Conservation (phyloP, 1,284 basidiomycete genomes). For the Violaceomyces palustris region DNA sequence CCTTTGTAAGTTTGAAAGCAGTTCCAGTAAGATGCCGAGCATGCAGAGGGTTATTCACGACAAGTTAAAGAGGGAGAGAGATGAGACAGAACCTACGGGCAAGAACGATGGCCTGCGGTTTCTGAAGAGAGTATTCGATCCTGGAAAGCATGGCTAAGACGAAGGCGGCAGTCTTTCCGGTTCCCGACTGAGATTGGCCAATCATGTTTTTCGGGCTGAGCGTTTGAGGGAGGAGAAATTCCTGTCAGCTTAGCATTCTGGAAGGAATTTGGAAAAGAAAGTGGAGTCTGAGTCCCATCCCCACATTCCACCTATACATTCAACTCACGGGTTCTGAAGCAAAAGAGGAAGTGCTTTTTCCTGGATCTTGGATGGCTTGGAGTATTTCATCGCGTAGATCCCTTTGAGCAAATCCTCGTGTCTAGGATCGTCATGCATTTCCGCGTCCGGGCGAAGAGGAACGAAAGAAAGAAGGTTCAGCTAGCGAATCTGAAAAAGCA, state of each 20-base stretch:
- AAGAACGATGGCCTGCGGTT: conserved; percentile 63
- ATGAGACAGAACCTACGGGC: conserved; percentile 14
- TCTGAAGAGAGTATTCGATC: conserved; percentile 75
- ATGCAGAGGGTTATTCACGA: no score
- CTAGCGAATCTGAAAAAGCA: no score
- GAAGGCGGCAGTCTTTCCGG: conserved; percentile 98
- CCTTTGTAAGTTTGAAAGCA: no score
- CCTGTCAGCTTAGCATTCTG: not conserved
- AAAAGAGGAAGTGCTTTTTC: conserved; percentile 91
- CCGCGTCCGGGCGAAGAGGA: no score
- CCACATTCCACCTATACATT: not conserved
- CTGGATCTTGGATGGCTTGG: conserved; percentile 98
- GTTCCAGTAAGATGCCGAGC: no score
- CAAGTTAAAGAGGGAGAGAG: no score
- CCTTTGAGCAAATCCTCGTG: conserved; percentile 87
- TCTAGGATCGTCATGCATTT: no score
- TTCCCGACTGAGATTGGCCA: conserved; percentile 97
- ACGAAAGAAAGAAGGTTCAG: no score
- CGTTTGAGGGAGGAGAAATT: not conserved
- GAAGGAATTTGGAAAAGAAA: no score
- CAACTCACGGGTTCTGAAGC: conserved; percentile 76
- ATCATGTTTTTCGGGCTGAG: conserved; percentile 91
- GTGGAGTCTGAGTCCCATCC: not conserved
- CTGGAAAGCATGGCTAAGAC: conserved; percentile 94
- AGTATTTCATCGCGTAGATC: conserved; percentile 93